phyloP scores from a whole-genome alignment of 257 asterid genomes.

The Cruciata laevipes region DNA sequence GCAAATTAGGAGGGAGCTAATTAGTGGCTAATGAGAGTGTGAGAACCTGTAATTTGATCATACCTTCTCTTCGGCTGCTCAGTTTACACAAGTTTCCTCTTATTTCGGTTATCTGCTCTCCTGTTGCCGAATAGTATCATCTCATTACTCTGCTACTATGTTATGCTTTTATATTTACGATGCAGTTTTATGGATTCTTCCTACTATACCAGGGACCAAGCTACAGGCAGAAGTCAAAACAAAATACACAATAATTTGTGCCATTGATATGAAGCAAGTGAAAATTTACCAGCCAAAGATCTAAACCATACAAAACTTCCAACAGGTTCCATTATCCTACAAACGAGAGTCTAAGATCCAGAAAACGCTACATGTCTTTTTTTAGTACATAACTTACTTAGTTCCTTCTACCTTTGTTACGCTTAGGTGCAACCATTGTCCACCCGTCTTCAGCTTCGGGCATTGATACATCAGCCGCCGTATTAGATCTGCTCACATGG shows the following conservation, averaged over 20 bases:
- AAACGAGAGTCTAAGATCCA: neutral
- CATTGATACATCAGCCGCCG: conserved; percentile 14
- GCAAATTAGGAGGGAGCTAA: no score
- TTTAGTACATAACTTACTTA: conserved; percentile 1
- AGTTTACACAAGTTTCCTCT: no score
- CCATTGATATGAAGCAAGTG: conserved; percentile 4
- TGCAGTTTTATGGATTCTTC: no score
- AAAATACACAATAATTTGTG: neutral
- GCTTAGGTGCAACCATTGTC: conserved; percentile 41
- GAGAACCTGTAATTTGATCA: no score
- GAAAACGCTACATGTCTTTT: neutral
- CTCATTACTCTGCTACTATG: no score
- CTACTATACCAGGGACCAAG: conserved; percentile 3
- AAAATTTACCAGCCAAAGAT: neutral
- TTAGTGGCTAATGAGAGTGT: no score
- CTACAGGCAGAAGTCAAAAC: neutral
- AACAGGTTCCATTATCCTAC: neutral
- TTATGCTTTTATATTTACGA: no score
- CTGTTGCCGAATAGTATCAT: no score
- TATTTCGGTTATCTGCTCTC: no score
- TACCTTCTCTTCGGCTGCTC: no score
- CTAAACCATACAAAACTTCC: neutral
- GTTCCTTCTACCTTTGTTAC: conserved; percentile 36
- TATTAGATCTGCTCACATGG: conserved; percentile 12
- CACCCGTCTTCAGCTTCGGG: conserved; percentile 41